Evolutionary conservation across 345 rosid species (phyloP).

Genomic region (Ceriops decandra): DNA sequence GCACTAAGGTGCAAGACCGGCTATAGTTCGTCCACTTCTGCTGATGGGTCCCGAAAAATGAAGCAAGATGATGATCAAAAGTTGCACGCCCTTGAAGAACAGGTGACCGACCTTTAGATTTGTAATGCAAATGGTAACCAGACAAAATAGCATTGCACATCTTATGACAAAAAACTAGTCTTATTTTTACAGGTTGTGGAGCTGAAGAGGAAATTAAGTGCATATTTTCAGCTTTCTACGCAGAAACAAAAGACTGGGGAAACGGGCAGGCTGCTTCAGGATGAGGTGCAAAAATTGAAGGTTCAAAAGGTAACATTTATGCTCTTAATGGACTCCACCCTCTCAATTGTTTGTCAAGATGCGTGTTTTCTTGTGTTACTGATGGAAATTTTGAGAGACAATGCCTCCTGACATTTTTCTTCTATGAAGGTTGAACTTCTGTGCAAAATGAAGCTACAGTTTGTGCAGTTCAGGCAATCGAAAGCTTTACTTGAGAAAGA

Average conservation of each 20-base stretch:
- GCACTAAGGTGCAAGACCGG: constrained; percentile 14
- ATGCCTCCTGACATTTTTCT: not conserved
- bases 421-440: constrained; percentile 22
- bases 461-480: constrained; percentile 29
- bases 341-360: too few relatives aligned
- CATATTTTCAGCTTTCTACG: constrained; percentile 18
- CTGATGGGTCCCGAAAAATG: not conserved
- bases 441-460: constrained; percentile 31
- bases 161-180: not conserved
- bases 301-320: constrained; percentile 25
- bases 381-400: not conserved
- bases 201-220: constrained; percentile 21
- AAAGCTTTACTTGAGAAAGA: constrained; percentile 32
- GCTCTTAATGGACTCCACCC: too few relatives aligned
- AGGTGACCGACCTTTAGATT: not conserved
- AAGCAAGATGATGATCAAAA: constrained; percentile 14
- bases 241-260: constrained; percentile 11
- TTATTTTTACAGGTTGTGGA: constrained; percentile 18
- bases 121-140: not conserved
- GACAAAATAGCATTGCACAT: too few relatives aligned
- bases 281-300: constrained; percentile 26
- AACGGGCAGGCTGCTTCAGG: not conserved
- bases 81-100: constrained; percentile 17
- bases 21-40: constrained; percentile 10
- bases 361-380: not conserved